These are phyloP conservation scores for Cryptococcus deneoformans DNA, from an alignment of 1,284 basidiomycete genomes.

Conservation along the genomic window DNA sequence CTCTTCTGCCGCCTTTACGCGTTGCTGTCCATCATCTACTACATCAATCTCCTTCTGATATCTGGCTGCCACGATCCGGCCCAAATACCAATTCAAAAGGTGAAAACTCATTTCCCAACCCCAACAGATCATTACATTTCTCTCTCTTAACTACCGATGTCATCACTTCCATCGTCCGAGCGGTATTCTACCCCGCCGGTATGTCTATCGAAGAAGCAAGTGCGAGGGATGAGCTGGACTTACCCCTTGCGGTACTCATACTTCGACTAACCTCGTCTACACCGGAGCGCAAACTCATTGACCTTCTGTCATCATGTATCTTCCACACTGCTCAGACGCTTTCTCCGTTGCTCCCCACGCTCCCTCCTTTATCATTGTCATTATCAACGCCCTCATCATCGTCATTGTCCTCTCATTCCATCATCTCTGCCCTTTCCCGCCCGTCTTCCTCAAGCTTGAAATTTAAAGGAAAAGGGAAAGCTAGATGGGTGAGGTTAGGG, in stretches of 20 bases:
- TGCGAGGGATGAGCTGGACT: not conserved
- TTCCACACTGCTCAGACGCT: not conserved
- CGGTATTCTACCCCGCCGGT: constrained; percentile 1
- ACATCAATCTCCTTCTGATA: not conserved
- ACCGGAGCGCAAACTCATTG: not conserved
- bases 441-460: not conserved
- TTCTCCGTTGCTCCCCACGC: not conserved
- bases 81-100: not conserved
- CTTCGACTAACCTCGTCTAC: not conserved
- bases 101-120: not conserved
- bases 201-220: not conserved
- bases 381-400: not conserved
- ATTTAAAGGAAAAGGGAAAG: not conserved
- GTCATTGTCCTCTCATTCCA: no score
- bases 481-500: constrained; percentile 5
- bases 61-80: no score
- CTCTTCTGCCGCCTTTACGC: constrained; percentile 1
- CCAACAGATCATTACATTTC: not conserved
- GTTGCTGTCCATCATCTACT: constrained; percentile 2
- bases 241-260: constrained; percentile 3
- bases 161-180: constrained; percentile 7
- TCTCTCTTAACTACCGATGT: not conserved
- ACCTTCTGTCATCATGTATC: not conserved
- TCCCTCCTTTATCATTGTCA: not conserved
- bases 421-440: no score